These are phyloP conservation scores for Stenogyne calaminthoides DNA, from an alignment of 305 asterid genomes.

Conservation along the genomic window DNA sequence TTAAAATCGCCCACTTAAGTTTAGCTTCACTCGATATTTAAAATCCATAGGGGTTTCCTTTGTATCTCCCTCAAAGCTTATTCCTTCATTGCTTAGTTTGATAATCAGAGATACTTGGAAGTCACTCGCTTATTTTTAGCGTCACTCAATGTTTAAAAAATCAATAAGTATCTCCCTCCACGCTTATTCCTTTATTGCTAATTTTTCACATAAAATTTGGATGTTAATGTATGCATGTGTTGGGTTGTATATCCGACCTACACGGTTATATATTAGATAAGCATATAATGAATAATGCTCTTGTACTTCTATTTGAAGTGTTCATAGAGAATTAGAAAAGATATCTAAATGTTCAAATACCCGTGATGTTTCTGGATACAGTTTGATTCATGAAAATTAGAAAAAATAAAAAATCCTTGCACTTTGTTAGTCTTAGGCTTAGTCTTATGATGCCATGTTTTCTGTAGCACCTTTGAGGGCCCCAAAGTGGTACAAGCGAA, in stretches of 20 bases:
- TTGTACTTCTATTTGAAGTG: conserved; percentile 13
- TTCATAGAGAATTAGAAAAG: neutral
- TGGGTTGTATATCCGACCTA: neutral
- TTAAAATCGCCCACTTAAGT: neutral
- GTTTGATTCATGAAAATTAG: too few species aligned
- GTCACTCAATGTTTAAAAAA: conserved; percentile 9
- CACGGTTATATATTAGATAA: neutral
- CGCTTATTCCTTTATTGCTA: conserved; percentile 4
- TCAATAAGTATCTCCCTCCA: conserved; percentile 11
- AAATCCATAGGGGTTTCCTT: conserved; percentile 15
- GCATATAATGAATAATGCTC: conserved; percentile 6
- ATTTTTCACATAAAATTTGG: neutral
- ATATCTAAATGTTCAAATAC: conserved; percentile 10
- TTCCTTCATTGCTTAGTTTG: conserved; percentile 8
- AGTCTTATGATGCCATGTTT: conserved; percentile 36
- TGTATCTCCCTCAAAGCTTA: neutral
- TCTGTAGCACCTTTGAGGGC: conserved; percentile 83
- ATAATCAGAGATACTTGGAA: neutral
- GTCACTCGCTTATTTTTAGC: neutral
- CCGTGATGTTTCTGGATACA: conserved; percentile 11
- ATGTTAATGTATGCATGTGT: neutral
- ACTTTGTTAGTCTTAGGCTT: conserved; percentile 21
- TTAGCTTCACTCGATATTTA: conserved; percentile 7
- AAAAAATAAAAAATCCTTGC: too few species aligned
- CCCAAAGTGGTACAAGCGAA: conserved; percentile 95